Percentiles rank a stretch among this genome's conserved stretches.
Conservation (phyloP, 768 basidiomycete species). For the Steccherinum ochraceum region DNA sequence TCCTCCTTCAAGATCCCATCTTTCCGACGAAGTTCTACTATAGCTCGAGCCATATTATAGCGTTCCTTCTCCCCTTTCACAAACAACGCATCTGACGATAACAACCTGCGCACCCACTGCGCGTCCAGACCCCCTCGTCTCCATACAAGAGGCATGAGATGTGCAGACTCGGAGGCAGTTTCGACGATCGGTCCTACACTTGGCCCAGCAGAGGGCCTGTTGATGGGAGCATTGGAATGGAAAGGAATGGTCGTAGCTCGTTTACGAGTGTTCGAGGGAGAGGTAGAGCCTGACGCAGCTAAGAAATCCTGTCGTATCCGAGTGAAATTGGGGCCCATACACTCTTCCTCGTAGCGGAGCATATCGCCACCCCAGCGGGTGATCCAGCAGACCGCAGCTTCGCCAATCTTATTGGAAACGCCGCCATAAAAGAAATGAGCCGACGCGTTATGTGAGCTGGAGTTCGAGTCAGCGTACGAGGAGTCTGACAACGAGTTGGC, state of each 20-base stretch:
- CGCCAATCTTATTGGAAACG: slow-evolving; percentile 88
- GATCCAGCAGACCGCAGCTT: slow-evolving; percentile 84
- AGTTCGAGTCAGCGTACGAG: slow-evolving; percentile 6
- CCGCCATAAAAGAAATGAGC: slow-evolving; percentile 73
- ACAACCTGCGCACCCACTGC: slow-evolving; percentile 63
- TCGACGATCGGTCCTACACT: not conserved
- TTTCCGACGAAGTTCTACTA: slow-evolving; percentile 66
- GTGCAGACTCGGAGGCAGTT: slow-evolving; percentile 12
- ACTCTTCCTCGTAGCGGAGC: slow-evolving; percentile 53
- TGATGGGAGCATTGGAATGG: slow-evolving; percentile 9
- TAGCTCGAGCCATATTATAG: slow-evolving; percentile 68
- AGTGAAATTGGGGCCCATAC: not conserved
- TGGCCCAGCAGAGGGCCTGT: not conserved
- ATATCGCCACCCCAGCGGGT: slow-evolving; percentile 81
- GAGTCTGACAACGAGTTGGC: slow-evolving; percentile 17
- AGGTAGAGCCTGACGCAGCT: slow-evolving; percentile 4
- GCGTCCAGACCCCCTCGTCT: slow-evolving; percentile 68
- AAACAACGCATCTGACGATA: slow-evolving; percentile 78
- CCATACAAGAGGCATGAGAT: slow-evolving; percentile 55
- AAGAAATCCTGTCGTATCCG: not conserved
- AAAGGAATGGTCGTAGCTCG: slow-evolving; percentile 25
- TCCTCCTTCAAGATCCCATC: slow-evolving; percentile 42
- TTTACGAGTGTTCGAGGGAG: slow-evolving; percentile 14
- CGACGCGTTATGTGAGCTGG: slow-evolving; percentile 10
- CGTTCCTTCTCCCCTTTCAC: slow-evolving; percentile 71